Conservation (phyloP, 176 grass and related monocot genomes). For the Ensete ventricosum region DNA sequence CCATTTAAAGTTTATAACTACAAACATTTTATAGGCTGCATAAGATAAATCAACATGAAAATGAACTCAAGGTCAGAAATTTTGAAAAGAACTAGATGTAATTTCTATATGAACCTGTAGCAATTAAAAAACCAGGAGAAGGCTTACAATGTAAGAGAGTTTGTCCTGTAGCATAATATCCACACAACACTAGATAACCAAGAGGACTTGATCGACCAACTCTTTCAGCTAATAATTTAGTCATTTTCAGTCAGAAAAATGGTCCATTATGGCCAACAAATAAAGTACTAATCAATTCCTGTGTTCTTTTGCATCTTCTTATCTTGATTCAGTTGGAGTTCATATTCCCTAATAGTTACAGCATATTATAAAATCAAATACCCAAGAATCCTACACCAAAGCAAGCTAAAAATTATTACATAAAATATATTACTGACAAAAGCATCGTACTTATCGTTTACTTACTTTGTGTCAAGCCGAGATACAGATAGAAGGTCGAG, state of each 20-base stretch:
- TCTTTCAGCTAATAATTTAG: too few species aligned
- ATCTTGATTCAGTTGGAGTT: neutral
- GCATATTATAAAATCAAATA: neutral
- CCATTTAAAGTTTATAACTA: neutral
- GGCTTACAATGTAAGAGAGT: too few species aligned
- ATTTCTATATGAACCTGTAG: neutral
- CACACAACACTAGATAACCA: too few species aligned
- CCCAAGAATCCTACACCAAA: neutral
- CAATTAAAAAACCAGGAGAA: too few species aligned
- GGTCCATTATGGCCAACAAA: neutral
- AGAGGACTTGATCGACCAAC: too few species aligned
- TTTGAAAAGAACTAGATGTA: neutral
- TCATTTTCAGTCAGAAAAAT: neutral
- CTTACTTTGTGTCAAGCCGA: slow-evolving; percentile 73
- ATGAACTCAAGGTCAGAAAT: neutral
- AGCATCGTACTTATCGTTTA: neutral
- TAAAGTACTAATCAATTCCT: neutral
- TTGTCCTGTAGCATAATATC: too few species aligned
- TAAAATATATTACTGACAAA: neutral
- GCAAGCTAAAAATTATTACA: neutral
- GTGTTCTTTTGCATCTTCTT: neutral
- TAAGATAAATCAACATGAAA: neutral
- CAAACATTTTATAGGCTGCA: neutral
- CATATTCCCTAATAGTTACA: neutral
- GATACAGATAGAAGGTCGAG: slow-evolving; percentile 72